These are phyloP conservation scores for Hyphopichia homilentoma DNA, from an alignment of 805 yeast genomes.

Conservation along the genomic window DNA sequence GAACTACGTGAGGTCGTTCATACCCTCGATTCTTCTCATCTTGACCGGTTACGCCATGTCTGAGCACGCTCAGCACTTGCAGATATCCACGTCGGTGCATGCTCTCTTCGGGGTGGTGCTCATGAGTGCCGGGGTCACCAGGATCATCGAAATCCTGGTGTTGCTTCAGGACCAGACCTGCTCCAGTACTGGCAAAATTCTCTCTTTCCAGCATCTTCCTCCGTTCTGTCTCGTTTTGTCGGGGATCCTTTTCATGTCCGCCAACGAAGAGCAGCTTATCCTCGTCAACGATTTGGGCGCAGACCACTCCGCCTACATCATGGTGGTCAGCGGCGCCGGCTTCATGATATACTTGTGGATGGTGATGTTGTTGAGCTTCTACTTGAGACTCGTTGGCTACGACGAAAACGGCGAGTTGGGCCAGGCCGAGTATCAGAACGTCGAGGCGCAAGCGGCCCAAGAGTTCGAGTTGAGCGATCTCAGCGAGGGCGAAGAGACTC, in stretches of 20 bases:
- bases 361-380: slow-evolving; percentile 54
- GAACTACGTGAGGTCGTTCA: slow-evolving; percentile 61
- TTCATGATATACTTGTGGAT: slow-evolving; percentile 69
- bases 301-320: slow-evolving; percentile 79
- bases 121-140: slow-evolving; percentile 70
- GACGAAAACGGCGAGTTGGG: slow-evolving; percentile 35
- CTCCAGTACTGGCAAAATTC: slow-evolving; percentile 41
- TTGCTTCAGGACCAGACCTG: slow-evolving; percentile 59
- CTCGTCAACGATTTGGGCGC: slow-evolving; percentile 72
- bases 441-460: slow-evolving; percentile 15
- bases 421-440: slow-evolving; percentile 11
- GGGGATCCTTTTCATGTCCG: slow-evolving; percentile 86
- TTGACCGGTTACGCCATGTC: slow-evolving; percentile 96
- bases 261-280: slow-evolving; percentile 81
- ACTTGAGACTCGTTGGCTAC: slow-evolving; percentile 44
- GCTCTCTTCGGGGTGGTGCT: slow-evolving; percentile 78
- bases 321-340: slow-evolving; percentile 69
- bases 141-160: slow-evolving; percentile 79
- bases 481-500: slow-evolving; percentile 16
- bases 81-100: slow-evolving; percentile 83
- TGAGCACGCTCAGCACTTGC: slow-evolving; percentile 74
- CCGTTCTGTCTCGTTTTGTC: slow-evolving; percentile 74
- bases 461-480: slow-evolving; percentile 37
- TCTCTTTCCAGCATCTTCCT: slow-evolving; percentile 82
- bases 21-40: slow-evolving; percentile 79